Base-by-base conservation (phyloP, 2,329 filamentous ascomycete genomes). In the Aspergillus niger region DNA sequence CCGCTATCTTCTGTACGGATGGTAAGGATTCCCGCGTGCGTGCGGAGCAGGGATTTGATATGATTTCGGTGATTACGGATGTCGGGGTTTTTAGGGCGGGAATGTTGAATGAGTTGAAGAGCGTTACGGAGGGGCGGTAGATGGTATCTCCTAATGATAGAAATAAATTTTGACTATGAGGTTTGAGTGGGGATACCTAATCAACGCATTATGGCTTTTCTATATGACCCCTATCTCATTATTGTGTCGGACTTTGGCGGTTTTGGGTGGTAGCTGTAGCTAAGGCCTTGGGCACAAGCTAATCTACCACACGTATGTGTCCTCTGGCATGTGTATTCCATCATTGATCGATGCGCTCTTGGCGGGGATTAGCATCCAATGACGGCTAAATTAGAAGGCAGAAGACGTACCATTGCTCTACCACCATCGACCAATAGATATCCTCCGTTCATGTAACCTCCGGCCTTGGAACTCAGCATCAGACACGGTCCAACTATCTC, bases 61-160 rank as follows among this genome's bases (percentile, higher is more conserved):
- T 79, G 75, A 72, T 79, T 30, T 78, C 76, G 2, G 64, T 78
- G 13, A 73, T 68, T 17, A 78, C 76, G 7, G 76, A 78, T 64
- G 67, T 76, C 8, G 70, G 68, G 24, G 71, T 75, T 0, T 55
- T 78, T 15, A 68, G 69, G 26, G 65, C 69, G 11, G 71, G 65
- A 3, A 77, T 78, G 73, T 59, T 69, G 28, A 66, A 68, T 24
- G 69, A 76, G 32, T 60, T 78, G 32, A 67, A 67, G 36, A 62
- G 67, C 1, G 75, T 76, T 10, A 73, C 66, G 36, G 75, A 75
- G 41, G 41, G 41, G 41, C 11, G 41, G 10, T 20, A 13, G 20
- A 15, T 11, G 28, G 10, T 8, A 30, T 30, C 28, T 11, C 8
- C 1, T 11, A 30, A 30, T 30, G 28, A 30, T 30, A 30, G 28